A percentile compares a stretch with the other conserved stretches of the same genome.
Conservation (phyloP, 1,284 basidiomycete genomes). For the Austropuccinia psidii region DNA sequence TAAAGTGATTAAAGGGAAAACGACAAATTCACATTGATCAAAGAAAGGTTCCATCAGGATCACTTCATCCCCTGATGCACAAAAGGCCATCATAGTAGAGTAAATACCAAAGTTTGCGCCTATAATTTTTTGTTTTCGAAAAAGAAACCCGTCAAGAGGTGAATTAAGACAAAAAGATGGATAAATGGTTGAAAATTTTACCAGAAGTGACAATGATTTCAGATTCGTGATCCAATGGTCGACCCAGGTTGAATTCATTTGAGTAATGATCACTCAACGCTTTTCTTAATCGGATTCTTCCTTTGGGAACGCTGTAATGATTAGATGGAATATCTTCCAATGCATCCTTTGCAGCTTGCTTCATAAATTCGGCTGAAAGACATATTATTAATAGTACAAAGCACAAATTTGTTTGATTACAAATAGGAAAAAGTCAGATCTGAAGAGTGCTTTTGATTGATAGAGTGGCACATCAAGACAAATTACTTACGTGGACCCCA, state of each 20-base stretch:
- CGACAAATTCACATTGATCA: constrained; percentile 45
- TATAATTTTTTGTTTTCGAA: no score
- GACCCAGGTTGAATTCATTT: constrained; percentile 56
- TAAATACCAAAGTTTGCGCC: constrained; percentile 62
- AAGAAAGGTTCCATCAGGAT: constrained; percentile 80
- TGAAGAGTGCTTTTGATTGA: neutral
- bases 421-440: neutral
- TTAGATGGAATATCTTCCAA: constrained; percentile 63
- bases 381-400: neutral
- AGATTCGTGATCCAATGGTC: constrained; percentile 69
- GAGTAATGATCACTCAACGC: constrained; percentile 69
- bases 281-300: constrained; percentile 71
- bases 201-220: constrained; percentile 93
- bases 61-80: constrained; percentile 86
- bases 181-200: constrained; percentile 49
- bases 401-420: neutral
- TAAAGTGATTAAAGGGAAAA: neutral
- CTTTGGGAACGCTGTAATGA: constrained; percentile 77
- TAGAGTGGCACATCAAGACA: neutral
- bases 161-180: constrained; percentile 27
- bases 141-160: constrained; percentile 30
- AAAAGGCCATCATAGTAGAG: constrained; percentile 76
- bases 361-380: constrained; percentile 58
- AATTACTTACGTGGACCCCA: constrained; percentile 17
- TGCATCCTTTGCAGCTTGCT: constrained; percentile 64